These are phyloP conservation scores for Mucor ambiguus DNA, from an alignment of 371 early-diverging fungal genomes.

Conservation along the genomic window DNA sequence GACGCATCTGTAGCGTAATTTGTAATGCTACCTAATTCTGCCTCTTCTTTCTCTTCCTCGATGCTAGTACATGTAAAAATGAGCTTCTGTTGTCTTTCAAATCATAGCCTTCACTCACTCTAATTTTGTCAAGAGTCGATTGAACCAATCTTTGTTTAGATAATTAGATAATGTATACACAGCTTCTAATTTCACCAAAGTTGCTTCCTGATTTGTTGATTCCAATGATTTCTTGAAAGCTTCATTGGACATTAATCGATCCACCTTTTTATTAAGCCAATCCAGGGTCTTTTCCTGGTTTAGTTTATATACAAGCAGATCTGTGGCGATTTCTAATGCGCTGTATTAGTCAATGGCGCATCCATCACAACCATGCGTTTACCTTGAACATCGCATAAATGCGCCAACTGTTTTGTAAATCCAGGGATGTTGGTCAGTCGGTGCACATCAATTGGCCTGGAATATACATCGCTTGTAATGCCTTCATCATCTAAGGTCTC, in stretches of 20 bases:
- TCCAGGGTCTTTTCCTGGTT: constrained; percentile 14
- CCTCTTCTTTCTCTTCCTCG: constrained; percentile 14
- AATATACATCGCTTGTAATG: background rate
- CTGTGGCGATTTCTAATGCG: constrained; percentile 21
- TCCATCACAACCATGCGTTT: background rate
- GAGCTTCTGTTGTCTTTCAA: background rate
- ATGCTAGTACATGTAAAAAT: background rate
- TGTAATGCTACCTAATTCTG: constrained; percentile 15
- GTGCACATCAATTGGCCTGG: constrained; percentile 23
- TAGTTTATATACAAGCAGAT: constrained; percentile 22
- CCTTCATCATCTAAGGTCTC: constrained; percentile 5
- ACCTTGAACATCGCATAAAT: constrained; percentile 35
- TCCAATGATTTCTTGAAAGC: constrained; percentile 9
- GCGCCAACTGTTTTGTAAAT: constrained; percentile 19
- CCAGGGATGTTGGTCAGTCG: constrained; percentile 18
- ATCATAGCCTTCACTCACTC: constrained; percentile 12
- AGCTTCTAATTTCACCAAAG: constrained; percentile 19
- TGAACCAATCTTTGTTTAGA: constrained; percentile 24
- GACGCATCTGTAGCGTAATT: constrained; percentile 23
- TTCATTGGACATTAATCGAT: constrained; percentile 8
- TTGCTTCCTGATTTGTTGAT: background rate
- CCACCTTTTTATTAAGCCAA: constrained; percentile 30
- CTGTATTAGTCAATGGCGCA: background rate
- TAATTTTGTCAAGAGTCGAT: constrained; percentile 16
- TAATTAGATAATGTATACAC: constrained; percentile 29